phyloP scores from a whole-genome alignment of 192 early-diverging fungal genomes.

The Spinellus fusiger region DNA sequence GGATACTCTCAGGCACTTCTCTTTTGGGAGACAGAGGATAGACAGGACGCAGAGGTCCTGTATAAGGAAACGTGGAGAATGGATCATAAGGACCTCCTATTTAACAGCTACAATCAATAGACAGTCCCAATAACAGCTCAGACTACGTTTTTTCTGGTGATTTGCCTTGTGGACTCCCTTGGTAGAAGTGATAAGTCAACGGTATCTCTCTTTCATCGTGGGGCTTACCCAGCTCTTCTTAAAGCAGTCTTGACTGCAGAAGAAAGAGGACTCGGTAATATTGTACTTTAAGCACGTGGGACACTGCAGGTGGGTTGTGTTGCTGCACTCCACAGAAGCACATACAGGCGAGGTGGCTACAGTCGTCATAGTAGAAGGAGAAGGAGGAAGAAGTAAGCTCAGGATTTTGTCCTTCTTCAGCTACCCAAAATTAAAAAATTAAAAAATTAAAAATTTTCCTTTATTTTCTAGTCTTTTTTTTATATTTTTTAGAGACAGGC shows the following conservation, averaged over 20 bases:
- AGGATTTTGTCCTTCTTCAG: not conserved
- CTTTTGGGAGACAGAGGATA: slow-evolving; percentile 73
- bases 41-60: slow-evolving; percentile 61
- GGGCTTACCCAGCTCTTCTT: slow-evolving; percentile 54
- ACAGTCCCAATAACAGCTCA: not conserved
- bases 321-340: slow-evolving; percentile 49
- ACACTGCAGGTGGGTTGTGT: slow-evolving; percentile 65
- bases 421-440: too few species aligned
- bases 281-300: slow-evolving; percentile 67
- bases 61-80: slow-evolving; percentile 53
- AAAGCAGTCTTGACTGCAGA: slow-evolving; percentile 76
- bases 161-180: slow-evolving; percentile 12
- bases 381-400: not conserved
- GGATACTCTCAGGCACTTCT: slow-evolving; percentile 57
- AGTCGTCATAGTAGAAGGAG: not conserved
- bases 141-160: slow-evolving; percentile 6
- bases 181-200: not conserved
- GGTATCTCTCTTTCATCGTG: not conserved
- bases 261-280: slow-evolving; percentile 51
- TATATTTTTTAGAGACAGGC: too few species aligned
- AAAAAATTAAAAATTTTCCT: too few species aligned
- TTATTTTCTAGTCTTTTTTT: too few species aligned
- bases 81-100: slow-evolving; percentile 43
- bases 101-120: not conserved
- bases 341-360: slow-evolving; percentile 23